These are phyloP conservation scores for Pyricularia sp. DNA, from an alignment of 2,329 filamentous ascomycete species.

Conservation along the genomic window DNA sequence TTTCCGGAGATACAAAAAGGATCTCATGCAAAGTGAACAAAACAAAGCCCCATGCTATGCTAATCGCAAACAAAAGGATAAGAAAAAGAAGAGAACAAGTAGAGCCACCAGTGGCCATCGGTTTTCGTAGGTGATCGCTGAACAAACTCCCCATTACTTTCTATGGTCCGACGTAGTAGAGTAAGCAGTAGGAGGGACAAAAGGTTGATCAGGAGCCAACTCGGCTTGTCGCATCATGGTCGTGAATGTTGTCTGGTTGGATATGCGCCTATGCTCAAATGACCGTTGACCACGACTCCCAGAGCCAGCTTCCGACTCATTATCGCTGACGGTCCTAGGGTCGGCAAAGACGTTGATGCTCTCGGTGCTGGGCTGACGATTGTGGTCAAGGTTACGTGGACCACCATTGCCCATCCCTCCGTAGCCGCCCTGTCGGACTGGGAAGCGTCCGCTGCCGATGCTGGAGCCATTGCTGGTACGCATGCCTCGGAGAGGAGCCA, in stretches of 20 bases:
- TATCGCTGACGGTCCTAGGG: slow-evolving; percentile 26
- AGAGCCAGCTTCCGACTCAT: not conserved
- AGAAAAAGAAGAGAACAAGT: not conserved
- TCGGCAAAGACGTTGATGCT: slow-evolving; percentile 46
- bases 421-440: not conserved
- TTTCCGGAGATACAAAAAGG: not conserved
- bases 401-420: slow-evolving; percentile 3
- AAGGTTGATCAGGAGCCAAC: slow-evolving; percentile 13
- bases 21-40: not conserved
- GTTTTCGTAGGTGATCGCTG: not conserved
- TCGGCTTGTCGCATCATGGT: slow-evolving; percentile 41
- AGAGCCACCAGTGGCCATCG: not conserved
- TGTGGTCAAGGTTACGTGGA: slow-evolving; percentile 15
- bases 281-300: not conserved
- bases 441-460: slow-evolving; percentile 10
- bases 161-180: not conserved
- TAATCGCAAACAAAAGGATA: not conserved
- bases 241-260: slow-evolving; percentile 35
- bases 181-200: not conserved
- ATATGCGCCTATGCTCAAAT: slow-evolving; percentile 24
- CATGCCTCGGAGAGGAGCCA: slow-evolving; percentile 27
- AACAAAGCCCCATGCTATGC: not conserved
- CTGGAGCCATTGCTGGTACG: slow-evolving; percentile 16
- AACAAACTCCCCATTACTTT: not conserved
- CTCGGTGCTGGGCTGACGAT: slow-evolving; percentile 34